Evolutionary conservation across 2,329 filamentous ascomycete species (phyloP).

Genomic region (Periconia macrospinosa): DNA sequence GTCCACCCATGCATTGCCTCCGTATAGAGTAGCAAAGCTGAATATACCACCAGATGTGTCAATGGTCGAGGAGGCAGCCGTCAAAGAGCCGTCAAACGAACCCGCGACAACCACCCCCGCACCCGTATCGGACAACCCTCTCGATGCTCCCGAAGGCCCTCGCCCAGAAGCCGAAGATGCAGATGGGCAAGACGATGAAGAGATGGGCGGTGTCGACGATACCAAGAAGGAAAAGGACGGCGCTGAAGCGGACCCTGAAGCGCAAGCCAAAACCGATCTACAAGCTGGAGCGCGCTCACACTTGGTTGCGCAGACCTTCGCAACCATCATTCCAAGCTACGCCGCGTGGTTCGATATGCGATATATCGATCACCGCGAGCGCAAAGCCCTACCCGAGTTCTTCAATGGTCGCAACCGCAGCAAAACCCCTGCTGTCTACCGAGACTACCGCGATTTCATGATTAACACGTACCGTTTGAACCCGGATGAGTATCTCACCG

Average conservation of each 20-base stretch:
- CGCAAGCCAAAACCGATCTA: slow-evolving; percentile 76
- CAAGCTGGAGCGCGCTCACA: slow-evolving; percentile 90
- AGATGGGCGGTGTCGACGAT: slow-evolving; percentile 55
- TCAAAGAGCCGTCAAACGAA: slow-evolving; percentile 54
- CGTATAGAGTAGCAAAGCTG: slow-evolving; percentile 1
- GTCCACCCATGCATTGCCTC: not conserved
- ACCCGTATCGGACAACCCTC: slow-evolving; percentile 63
- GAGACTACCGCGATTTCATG: slow-evolving; percentile 99
- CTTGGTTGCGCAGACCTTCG: slow-evolving; percentile 88
- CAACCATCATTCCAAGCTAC: slow-evolving; percentile 96
- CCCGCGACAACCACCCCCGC: slow-evolving; percentile 61
- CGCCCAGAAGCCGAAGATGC: slow-evolving; percentile 59
- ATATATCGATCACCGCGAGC: slow-evolving; percentile 84
- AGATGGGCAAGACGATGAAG: slow-evolving; percentile 69
- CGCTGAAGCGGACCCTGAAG: slow-evolving; percentile 43
- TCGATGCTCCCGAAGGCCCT: slow-evolving; percentile 69
- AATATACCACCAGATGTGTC: slow-evolving; percentile 57
- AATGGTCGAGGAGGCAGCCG: slow-evolving; percentile 48
- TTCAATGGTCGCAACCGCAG: slow-evolving; percentile 98
- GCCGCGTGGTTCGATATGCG: slow-evolving; percentile 99
- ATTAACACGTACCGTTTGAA: slow-evolving; percentile 98
- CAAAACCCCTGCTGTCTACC: slow-evolving; percentile 96
- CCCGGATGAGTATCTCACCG: slow-evolving; percentile 92
- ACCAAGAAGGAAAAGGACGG: slow-evolving; percentile 43
- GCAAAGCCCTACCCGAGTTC: slow-evolving; percentile 93